phyloP scores from a whole-genome alignment of 345 rosid genomes.

The Eucalyptus marginata region DNA sequence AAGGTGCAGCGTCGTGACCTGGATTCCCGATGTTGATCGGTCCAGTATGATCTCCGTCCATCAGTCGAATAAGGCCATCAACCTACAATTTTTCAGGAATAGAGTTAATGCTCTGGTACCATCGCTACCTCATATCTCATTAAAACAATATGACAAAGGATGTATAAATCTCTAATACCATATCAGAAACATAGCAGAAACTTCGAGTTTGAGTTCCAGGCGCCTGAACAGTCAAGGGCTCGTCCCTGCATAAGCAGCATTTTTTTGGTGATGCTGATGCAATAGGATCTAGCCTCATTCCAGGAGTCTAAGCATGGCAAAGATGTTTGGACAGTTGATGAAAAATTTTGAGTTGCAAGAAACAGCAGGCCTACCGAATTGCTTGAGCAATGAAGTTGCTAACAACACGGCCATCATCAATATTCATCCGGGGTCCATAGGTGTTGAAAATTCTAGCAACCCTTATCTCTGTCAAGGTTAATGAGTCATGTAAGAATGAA shows the following conservation, averaged over 20 bases:
- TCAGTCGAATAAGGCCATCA: constrained; percentile 78
- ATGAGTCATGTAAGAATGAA: neutral
- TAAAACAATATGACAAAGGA: neutral
- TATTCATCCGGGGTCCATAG: constrained; percentile 91
- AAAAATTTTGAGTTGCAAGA: neutral
- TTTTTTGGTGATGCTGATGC: neutral
- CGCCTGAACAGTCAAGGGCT: constrained; percentile 73
- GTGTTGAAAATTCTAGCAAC: constrained; percentile 92
- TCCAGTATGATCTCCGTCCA: constrained; percentile 86
- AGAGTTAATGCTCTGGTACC: neutral
- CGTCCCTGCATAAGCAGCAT: constrained; percentile 31
- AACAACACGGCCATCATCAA: constrained; percentile 92
- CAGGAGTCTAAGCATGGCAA: neutral
- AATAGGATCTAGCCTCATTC: neutral
- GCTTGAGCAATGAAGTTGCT: constrained; percentile 96
- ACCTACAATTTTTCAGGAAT: constrained; percentile 23
- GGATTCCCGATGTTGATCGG: constrained; percentile 91
- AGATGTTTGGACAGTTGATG: neutral
- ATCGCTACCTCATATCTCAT: neutral
- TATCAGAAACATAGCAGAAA: constrained; percentile 87
- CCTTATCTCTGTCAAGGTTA: constrained; percentile 38
- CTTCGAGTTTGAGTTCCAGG: constrained; percentile 93
- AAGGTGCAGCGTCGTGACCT: constrained; percentile 1
- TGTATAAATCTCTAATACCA: constrained; percentile 31
- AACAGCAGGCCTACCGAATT: constrained; percentile 30